Evolutionary conservation across 1,284 basidiomycete species (phyloP), one percentile per base, ranked within the genome.

Genomic region (Phenoliferia sp.): DNA sequence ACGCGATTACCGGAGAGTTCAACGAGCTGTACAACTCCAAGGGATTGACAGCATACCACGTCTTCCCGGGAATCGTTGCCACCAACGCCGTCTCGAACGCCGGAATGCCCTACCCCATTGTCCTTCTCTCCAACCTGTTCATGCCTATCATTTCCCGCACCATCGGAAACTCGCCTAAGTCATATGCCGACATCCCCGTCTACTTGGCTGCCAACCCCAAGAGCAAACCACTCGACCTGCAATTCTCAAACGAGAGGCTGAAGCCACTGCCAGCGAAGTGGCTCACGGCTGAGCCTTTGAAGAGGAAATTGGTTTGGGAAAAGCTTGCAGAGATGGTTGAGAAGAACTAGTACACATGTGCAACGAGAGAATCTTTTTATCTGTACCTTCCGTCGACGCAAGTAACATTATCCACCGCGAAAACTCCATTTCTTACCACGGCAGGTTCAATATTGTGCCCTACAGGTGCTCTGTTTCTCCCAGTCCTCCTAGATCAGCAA

Each of bases 61-160:
- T 72, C 35, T 73, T 72, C 62, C 65, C 67, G 12, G 69, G 65
- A 31, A 63, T 39, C 57, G 69, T 72, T 44, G 32, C 36, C 16
- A 72, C 72, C 50, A 58, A 57, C 9, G 62, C 64, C 28, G 28
- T 34, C 31, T 61, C 58, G n/a, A 77, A 78, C 59, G 70, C 70
- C 17, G 75, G 76, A 39, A 76, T 79, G 67, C 77, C 73, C 19
- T 68, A 65, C 10, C 71, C 77, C 0, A 56, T 80, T 55, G 58
- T 66, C 12, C 65, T 63, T 67, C 74, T 76, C 2, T 61, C 70
- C 48, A 63, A 67, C 17, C 57, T 76, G 28, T 72, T 74, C 56
- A 74, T 69, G 3, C 75, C 76, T 1, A 35, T 76, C 39, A 35
- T 74, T 6, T 68, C 70, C 2, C 65, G 71, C 31, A 73, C 75